A percentile compares a stretch with the other conserved stretches of the same genome.
Conservation (phyloP, 768 basidiomycete genomes). For the Mycena venus region DNA sequence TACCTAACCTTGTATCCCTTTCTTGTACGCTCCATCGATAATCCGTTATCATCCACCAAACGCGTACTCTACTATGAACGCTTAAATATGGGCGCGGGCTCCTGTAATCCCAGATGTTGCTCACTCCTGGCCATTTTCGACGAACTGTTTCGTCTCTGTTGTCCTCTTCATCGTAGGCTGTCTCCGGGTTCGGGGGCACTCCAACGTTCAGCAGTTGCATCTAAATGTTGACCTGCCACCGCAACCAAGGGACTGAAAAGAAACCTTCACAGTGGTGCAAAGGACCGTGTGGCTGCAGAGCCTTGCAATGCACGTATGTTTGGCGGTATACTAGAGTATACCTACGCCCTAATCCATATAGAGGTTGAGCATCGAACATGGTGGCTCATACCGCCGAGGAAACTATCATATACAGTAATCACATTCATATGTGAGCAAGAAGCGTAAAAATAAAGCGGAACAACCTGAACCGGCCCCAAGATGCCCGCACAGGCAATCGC, state of each 20-base stretch:
- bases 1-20: not conserved
- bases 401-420: not conserved
- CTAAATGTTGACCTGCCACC: not conserved
- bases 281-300: constrained; percentile 18
- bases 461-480: too few species aligned
- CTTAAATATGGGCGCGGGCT: too few species aligned
- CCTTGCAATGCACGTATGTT: constrained; percentile 10
- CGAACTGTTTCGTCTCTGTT: not conserved
- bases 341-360: too few species aligned
- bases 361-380: not conserved
- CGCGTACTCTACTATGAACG: too few species aligned
- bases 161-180: not conserved
- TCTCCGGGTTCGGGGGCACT: not conserved
- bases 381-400: not conserved
- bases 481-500: too few species aligned
- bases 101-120: too few species aligned
- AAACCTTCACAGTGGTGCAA: not conserved
- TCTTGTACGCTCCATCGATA: not conserved
- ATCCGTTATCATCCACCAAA: too few species aligned
- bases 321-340: not conserved
- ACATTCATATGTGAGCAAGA: too few species aligned
- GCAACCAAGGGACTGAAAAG: constrained; percentile 23
- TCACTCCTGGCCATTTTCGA: not conserved
- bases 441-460: too few species aligned
- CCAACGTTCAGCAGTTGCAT: not conserved